Evolutionary conservation across 2,329 filamentous ascomycete genomes (phyloP).

Genomic region (Xylariaceae sp.): DNA sequence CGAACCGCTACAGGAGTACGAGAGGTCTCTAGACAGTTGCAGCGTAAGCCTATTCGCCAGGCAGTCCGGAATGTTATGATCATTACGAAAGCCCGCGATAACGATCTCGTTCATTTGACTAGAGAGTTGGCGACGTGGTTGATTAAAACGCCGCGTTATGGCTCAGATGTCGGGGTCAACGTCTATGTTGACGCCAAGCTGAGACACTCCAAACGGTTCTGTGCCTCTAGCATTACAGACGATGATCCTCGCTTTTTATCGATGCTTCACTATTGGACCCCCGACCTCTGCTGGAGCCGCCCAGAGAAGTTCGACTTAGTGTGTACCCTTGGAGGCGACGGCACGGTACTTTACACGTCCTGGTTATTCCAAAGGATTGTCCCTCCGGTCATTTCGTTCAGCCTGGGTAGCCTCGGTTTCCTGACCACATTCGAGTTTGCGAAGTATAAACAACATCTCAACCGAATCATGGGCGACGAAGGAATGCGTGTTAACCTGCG

Average conservation of each 20-base stretch:
- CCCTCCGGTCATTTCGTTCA: conserved; percentile 78
- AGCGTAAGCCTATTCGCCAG: conserved; percentile 83
- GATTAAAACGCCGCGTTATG: conserved; percentile 81
- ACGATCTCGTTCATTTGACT: conserved; percentile 83
- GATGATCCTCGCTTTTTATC: conserved; percentile 70
- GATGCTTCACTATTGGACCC: conserved; percentile 94
- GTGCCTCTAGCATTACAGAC: conserved; percentile 64
- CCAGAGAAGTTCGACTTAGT: conserved; percentile 96
- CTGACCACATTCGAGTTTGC: conserved; percentile 84
- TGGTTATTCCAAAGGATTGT: conserved; percentile 91
- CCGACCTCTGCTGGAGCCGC: conserved; percentile 87
- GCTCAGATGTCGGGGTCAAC: conserved; percentile 82
- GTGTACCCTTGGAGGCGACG: conserved; percentile 78
- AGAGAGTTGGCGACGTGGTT: conserved; percentile 85
- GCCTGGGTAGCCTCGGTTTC: conserved; percentile 80
- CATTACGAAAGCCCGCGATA: conserved; percentile 95
- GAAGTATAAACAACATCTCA: conserved; percentile 79
- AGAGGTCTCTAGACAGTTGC: conserved; percentile 92
- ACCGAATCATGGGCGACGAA: conserved; percentile 84
- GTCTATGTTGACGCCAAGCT: conserved; percentile 98
- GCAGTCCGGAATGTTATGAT: conserved; percentile 96
- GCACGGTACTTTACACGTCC: conserved; percentile 81
- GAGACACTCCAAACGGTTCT: conserved; percentile 80
- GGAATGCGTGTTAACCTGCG: conserved; percentile 97
- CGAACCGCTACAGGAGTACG: conserved; percentile 93